A percentile compares a stretch with the other conserved stretches of the same genome.
Conservation (phyloP, 768 basidiomycete genomes). For the Antrodiella citrinella region DNA sequence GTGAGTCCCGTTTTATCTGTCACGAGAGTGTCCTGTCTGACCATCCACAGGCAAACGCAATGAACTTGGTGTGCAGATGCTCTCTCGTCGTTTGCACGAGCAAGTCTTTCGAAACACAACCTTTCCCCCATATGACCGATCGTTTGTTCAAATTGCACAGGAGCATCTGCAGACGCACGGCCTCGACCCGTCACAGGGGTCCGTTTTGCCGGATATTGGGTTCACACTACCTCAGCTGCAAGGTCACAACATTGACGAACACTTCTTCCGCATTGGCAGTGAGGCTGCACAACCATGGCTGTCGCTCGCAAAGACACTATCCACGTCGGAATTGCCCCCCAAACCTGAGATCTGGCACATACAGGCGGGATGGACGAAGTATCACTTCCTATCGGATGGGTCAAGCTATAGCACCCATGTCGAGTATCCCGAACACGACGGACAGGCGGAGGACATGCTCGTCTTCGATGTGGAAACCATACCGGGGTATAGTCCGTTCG, state of each 20-base stretch:
- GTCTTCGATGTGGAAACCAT: constrained; percentile 94
- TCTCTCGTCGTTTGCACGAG: constrained; percentile 69
- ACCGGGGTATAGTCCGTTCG: constrained; percentile 71
- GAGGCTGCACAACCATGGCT: constrained; percentile 73
- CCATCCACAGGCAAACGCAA: constrained; percentile 55
- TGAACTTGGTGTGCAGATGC: constrained; percentile 87
- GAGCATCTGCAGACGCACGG: constrained; percentile 78
- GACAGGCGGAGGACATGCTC: constrained; percentile 63
- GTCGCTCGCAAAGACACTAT: constrained; percentile 52
- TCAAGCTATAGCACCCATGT: constrained; percentile 71
- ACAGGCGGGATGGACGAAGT: constrained; percentile 88
- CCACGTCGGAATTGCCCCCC: constrained; percentile 46
- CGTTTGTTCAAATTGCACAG: constrained; percentile 67
- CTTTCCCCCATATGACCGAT: constrained; percentile 51
- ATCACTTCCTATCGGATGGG: constrained; percentile 63
- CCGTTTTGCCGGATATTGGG: constrained; percentile 66
- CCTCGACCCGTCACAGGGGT: constrained; percentile 72
- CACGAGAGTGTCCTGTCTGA: neutral
- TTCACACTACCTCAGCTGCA: constrained; percentile 83
- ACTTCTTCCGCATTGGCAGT: constrained; percentile 77
- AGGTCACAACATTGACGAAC: constrained; percentile 75
- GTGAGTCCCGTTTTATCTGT: neutral
- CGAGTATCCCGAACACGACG: constrained; percentile 53
- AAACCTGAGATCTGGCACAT: constrained; percentile 45
- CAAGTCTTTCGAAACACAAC: constrained; percentile 74